Evolutionary conservation across 1,284 basidiomycete genomes (phyloP).

Genomic region (Pseudozyma pruni): DNA sequence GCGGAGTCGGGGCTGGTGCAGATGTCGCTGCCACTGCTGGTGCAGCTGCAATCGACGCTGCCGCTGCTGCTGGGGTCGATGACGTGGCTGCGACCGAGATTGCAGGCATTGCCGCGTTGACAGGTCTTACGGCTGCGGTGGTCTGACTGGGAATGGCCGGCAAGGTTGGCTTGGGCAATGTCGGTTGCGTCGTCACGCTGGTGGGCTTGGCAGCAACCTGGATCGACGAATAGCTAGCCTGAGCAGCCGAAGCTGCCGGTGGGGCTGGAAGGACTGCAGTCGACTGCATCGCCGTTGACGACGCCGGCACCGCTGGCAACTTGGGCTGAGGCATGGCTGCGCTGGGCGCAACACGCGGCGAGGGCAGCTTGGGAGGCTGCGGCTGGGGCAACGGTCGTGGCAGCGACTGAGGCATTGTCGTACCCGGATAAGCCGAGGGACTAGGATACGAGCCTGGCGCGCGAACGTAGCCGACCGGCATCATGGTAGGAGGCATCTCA

Average conservation of each 20-base stretch:
- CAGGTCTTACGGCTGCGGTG: conserved; percentile 9
- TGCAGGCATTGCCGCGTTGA: conserved; percentile 11
- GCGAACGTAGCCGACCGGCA: conserved; percentile 17
- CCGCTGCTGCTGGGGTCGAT: neutral
- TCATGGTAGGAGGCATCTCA: conserved; percentile 32
- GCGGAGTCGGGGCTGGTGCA: neutral
- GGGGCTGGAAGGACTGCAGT: conserved; percentile 16
- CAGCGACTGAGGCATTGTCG: conserved; percentile 16
- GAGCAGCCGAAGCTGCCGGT: conserved; percentile 3
- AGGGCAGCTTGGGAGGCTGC: conserved; percentile 28
- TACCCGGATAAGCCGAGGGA: conserved; percentile 11
- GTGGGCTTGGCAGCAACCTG: conserved; percentile 6
- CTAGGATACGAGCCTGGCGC: conserved; percentile 18
- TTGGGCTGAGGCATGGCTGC: conserved; percentile 17
- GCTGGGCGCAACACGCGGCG: conserved; percentile 19
- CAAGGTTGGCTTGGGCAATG: conserved; percentile 27
- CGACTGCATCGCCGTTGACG: conserved; percentile 11
- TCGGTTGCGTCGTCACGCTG: neutral
- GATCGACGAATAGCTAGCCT: neutral
- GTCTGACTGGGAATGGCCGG: conserved; percentile 25
- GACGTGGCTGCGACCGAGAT: neutral
- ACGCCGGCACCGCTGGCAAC: conserved; percentile 20
- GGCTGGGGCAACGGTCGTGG: conserved; percentile 27
- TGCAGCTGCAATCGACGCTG: neutral
- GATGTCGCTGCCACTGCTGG: conserved; percentile 2